A percentile compares a stretch with the other conserved stretches of the same genome.
These are phyloP conservation scores for Crithidia mellificae DNA, from an alignment of 208 protist genomes.

Conservation along the genomic window DNA sequence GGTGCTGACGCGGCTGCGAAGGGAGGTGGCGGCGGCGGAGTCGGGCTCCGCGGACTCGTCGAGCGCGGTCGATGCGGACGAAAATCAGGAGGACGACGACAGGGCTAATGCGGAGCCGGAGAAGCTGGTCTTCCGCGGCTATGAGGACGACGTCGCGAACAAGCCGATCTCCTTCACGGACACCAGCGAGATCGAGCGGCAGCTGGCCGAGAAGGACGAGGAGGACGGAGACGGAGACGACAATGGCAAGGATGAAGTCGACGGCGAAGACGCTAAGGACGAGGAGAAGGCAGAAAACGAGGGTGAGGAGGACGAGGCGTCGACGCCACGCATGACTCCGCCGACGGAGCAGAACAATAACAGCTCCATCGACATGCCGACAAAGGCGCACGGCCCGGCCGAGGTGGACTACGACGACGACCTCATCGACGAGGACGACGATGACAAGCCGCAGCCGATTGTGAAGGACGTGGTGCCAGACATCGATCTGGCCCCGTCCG, in stretches of 20 bases:
- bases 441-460: conserved; percentile 5
- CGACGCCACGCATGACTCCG: conserved; percentile 28
- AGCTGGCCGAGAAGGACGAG: neutral
- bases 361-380: conserved; percentile 4
- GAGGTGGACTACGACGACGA: neutral
- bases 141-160: conserved; percentile 7
- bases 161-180: conserved; percentile 33
- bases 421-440: conserved; percentile 11
- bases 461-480: conserved; percentile 1
- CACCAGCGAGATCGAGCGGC: conserved; percentile 24
- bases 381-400: neutral
- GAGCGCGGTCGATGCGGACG: neutral
- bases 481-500: neutral
- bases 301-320: conserved; percentile 3
- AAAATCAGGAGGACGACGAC: neutral
- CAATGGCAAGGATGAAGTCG: neutral
- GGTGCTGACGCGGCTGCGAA: conserved; percentile 1
- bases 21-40: conserved; percentile 6
- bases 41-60: conserved; percentile 16
- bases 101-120: conserved; percentile 5
- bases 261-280: too few relatives aligned
- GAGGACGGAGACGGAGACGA: neutral
- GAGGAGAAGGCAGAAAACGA: too few relatives aligned
- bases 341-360: conserved; percentile 11
- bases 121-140: neutral